Evolutionary conservation across 2,329 filamentous ascomycete species (phyloP).

Genomic region (Pyricularia grisea): DNA sequence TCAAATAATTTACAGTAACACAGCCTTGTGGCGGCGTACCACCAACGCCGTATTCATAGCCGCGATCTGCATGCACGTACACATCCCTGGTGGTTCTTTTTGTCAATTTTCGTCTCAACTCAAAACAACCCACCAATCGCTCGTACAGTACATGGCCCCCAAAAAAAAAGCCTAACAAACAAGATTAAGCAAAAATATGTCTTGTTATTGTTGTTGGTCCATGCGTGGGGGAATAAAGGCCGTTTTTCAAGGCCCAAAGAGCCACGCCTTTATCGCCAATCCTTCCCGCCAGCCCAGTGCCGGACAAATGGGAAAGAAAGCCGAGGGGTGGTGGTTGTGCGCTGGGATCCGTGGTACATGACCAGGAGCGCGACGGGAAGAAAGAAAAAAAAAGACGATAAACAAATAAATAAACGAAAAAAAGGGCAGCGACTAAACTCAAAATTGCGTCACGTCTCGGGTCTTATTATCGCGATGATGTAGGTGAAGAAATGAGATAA

Average conservation of each 20-base stretch:
- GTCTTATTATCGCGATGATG: not conserved
- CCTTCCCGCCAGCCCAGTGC: not conserved
- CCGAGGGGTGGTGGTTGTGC: not conserved
- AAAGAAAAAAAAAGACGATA: not conserved
- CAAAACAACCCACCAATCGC: not conserved
- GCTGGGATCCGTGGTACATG: too few species aligned
- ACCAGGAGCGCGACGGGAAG: too few species aligned
- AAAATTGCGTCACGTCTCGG: not conserved
- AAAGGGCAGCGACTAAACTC: not conserved
- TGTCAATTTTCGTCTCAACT: not conserved
- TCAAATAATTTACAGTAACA: not conserved
- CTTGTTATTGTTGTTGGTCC: not conserved
- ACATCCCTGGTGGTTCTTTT: not conserved
- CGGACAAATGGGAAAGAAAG: not conserved
- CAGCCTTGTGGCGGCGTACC: not conserved
- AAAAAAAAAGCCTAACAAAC: not conserved
- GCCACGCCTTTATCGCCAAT: not conserved
- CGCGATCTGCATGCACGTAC: not conserved
- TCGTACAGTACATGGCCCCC: not conserved
- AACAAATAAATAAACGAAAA: not conserved
- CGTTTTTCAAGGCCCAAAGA: not conserved
- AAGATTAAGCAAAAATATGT: not conserved
- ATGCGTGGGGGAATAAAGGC: not conserved
- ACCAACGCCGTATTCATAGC: not conserved
- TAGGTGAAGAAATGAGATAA: not conserved